Evolutionary conservation across 2,329 filamentous ascomycete species (phyloP).

Genomic region (Diplodia intermedia): DNA sequence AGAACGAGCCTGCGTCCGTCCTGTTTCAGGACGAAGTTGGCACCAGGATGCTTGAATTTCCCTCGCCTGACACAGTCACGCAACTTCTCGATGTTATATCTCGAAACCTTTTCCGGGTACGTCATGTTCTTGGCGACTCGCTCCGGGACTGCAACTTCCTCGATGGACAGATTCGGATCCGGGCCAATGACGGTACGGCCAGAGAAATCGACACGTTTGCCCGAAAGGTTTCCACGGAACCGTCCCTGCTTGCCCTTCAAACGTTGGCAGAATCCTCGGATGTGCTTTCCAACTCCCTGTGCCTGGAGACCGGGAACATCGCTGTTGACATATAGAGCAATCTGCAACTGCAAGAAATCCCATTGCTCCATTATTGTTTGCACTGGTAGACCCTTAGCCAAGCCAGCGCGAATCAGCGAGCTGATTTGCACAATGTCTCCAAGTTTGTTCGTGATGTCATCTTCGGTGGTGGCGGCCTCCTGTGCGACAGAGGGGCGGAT

Average conservation of each 20-base stretch:
- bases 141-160: conserved; percentile 89
- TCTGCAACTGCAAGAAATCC: conserved; percentile 94
- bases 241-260: conserved; percentile 97
- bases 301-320: conserved; percentile 86
- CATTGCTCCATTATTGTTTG: conserved; percentile 96
- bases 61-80: conserved; percentile 77
- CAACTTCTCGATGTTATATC: conserved; percentile 85
- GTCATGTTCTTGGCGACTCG: conserved; percentile 96
- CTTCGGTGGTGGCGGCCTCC: conserved; percentile 91
- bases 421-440: conserved; percentile 95
- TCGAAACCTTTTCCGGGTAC: conserved; percentile 87
- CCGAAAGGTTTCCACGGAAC: conserved; percentile 94
- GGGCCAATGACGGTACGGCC: conserved; percentile 97
- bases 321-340: conserved; percentile 98
- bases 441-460: conserved; percentile 96
- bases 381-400: conserved; percentile 83
- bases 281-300: conserved; percentile 85
- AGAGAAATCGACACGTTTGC: conserved; percentile 98
- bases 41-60: conserved; percentile 81
- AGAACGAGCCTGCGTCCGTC: conserved; percentile 76
- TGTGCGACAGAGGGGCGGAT: conserved; percentile 94
- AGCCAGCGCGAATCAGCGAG: conserved; percentile 80
- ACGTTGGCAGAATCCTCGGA: conserved; percentile 91
- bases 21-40: conserved; percentile 79
- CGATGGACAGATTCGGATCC: conserved; percentile 90